phyloP scores from a whole-genome alignment of 1,284 basidiomycete species.

The Apiotrichum porosum region DNA sequence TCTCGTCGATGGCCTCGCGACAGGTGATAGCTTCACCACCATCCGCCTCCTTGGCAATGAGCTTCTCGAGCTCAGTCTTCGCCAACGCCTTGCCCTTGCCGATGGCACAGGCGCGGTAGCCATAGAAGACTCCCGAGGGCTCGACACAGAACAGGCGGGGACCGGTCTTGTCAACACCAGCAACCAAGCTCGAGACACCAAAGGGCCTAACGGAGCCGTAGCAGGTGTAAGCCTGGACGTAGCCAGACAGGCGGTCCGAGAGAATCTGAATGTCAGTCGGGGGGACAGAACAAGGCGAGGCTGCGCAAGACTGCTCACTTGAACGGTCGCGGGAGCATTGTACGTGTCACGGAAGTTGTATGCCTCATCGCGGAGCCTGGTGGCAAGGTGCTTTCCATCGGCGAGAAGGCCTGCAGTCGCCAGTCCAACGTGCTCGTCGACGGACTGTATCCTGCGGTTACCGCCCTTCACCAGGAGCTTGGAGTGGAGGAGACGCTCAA shows the following conservation, averaged over 20 bases:
- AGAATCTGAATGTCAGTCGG: conserved; percentile 3
- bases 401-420: conserved; percentile 90
- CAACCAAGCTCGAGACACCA: conserved; percentile 88
- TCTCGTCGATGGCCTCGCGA: conserved; percentile 82
- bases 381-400: conserved; percentile 85
- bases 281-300: too few relatives aligned
- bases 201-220: conserved; percentile 98
- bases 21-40: conserved; percentile 50
- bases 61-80: conserved; percentile 97
- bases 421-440: conserved; percentile 90
- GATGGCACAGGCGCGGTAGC: conserved; percentile 87
- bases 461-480: conserved; percentile 91
- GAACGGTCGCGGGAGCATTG: conserved; percentile 70
- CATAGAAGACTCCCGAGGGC: conserved; percentile 89
- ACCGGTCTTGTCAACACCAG: conserved; percentile 80
- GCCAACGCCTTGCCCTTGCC: conserved; percentile 96
- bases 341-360: conserved; percentile 70
- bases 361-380: conserved; percentile 80
- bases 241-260: conserved; percentile 80
- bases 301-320: conserved; percentile 54
- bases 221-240: conserved; percentile 92
- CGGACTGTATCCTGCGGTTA: conserved; percentile 86
- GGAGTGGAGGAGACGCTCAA: conserved; percentile 96
- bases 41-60: conserved; percentile 47
- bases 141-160: conserved; percentile 88